A percentile compares a stretch with the other conserved stretches of the same genome.
Conservation (phyloP, 164 flowering plant genomes). For the Sextonia rubra region DNA sequence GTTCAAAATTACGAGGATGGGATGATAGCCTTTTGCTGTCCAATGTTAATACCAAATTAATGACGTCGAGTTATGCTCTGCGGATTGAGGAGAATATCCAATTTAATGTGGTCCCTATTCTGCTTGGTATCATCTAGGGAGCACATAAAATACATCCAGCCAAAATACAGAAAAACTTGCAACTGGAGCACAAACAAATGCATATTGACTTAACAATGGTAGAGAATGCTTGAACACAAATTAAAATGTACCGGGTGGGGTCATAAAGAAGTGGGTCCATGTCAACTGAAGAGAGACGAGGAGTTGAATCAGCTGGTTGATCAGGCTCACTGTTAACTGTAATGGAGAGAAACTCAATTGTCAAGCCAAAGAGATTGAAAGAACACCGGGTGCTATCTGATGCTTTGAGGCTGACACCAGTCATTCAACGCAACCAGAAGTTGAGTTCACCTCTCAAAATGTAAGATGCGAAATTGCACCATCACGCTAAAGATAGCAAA, state of each 20-base stretch:
- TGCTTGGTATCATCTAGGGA: background rate
- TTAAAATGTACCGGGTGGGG: constrained; percentile 38
- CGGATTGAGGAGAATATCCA: background rate
- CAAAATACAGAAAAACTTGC: background rate
- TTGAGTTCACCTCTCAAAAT: background rate
- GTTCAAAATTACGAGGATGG: background rate
- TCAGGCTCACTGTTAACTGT: constrained; percentile 41
- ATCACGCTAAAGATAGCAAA: background rate
- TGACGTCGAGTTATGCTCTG: background rate
- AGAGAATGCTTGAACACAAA: background rate
- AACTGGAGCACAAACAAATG: background rate
- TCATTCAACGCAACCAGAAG: too few species aligned
- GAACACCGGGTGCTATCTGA: background rate
- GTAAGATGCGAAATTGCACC: background rate
- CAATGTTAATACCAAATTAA: background rate
- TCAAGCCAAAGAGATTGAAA: background rate
- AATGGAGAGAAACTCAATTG: constrained; percentile 6
- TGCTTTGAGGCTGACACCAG: background rate
- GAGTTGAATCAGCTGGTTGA: constrained; percentile 20
- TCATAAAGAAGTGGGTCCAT: constrained; percentile 54
- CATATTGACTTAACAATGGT: background rate
- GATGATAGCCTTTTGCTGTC: background rate
- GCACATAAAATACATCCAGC: background rate
- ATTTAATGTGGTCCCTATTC: background rate
- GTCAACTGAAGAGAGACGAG: constrained; percentile 56